phyloP scores from a whole-genome alignment of 2,329 filamentous ascomycete genomes.

The Ophiostoma sp. region DNA sequence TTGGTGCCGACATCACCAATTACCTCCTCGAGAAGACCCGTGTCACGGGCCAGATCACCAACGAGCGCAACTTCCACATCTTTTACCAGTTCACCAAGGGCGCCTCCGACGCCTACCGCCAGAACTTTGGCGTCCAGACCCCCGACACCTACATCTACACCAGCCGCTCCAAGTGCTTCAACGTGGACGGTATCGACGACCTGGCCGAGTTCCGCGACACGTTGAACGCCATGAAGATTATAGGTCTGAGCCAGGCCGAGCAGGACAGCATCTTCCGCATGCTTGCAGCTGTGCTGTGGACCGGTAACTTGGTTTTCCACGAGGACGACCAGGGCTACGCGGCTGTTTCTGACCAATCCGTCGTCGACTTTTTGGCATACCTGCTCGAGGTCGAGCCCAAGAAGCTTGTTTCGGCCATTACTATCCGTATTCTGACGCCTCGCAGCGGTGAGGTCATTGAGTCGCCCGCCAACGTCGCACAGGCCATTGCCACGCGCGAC shows the following conservation, averaged over 20 bases:
- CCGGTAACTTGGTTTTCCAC: slow-evolving; percentile 87
- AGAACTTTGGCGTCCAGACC: slow-evolving; percentile 85
- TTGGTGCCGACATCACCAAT: slow-evolving; percentile 97
- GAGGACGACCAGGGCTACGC: slow-evolving; percentile 92
- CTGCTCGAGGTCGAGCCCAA: slow-evolving; percentile 82
- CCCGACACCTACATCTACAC: slow-evolving; percentile 94
- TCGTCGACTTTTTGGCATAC: slow-evolving; percentile 93
- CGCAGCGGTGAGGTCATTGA: slow-evolving; percentile 67
- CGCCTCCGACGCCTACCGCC: slow-evolving; percentile 80
- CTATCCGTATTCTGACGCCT: slow-evolving; percentile 77
- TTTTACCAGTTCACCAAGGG: slow-evolving; percentile 99
- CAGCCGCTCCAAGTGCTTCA: slow-evolving; percentile 88
- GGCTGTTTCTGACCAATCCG: slow-evolving; percentile 80
- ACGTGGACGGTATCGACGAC: slow-evolving; percentile 94
- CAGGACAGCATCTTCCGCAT: slow-evolving; percentile 97
- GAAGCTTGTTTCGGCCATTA: slow-evolving; percentile 82
- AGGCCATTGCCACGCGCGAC: slow-evolving; percentile 84
- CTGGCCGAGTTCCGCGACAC: slow-evolving; percentile 86
- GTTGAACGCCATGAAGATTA: slow-evolving; percentile 89
- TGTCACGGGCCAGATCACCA: slow-evolving; percentile 90
- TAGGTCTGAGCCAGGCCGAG: slow-evolving; percentile 82
- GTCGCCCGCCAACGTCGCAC: slow-evolving; percentile 80
- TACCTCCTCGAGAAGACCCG: slow-evolving; percentile 94
- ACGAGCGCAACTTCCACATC: slow-evolving; percentile 98
- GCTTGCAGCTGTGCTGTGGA: slow-evolving; percentile 87